Conservation (phyloP, 2,329 filamentous ascomycete species). For the Fusarium sarcochroum region DNA sequence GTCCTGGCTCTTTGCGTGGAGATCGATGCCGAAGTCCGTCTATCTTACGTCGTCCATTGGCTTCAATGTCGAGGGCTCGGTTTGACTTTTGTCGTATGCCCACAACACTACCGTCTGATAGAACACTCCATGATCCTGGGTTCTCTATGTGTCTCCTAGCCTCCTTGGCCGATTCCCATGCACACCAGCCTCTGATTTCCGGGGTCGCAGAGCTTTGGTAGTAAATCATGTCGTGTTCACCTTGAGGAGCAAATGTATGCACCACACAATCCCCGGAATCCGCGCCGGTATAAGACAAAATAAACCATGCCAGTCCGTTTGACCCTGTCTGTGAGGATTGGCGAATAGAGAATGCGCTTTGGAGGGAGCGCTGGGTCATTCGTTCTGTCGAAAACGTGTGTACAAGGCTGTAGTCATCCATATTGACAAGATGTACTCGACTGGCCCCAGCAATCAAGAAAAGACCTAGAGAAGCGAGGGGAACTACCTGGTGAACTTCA, state of each 20-base stretch:
- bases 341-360: conserved; percentile 67
- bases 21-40: conserved; percentile 51
- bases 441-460: conserved; percentile 72
- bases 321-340: conserved; percentile 64
- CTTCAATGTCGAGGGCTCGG: conserved; percentile 22
- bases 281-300: conserved; percentile 72
- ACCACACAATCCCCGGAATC: conserved; percentile 74
- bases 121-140: conserved; percentile 75
- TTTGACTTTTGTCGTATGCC: conserved; percentile 69
- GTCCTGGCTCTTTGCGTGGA: conserved; percentile 40
- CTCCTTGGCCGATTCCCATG: conserved; percentile 67
- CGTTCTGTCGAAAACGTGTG: conserved; percentile 72
- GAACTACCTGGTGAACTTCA: conserved; percentile 67
- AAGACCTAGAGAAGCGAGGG: conserved; percentile 69
- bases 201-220: conserved; percentile 60
- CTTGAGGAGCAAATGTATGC: conserved; percentile 71
- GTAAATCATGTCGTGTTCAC: conserved; percentile 69
- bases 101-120: conserved; percentile 72
- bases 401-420: conserved; percentile 63
- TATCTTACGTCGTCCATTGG: conserved; percentile 29
- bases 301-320: conserved; percentile 72
- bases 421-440: conserved; percentile 70
- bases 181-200: conserved; percentile 61
- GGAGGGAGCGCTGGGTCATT: conserved; percentile 72
- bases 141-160: conserved; percentile 68